Conservation (phyloP, 768 basidiomycete genomes). For the Naganishia onofrii region DNA sequence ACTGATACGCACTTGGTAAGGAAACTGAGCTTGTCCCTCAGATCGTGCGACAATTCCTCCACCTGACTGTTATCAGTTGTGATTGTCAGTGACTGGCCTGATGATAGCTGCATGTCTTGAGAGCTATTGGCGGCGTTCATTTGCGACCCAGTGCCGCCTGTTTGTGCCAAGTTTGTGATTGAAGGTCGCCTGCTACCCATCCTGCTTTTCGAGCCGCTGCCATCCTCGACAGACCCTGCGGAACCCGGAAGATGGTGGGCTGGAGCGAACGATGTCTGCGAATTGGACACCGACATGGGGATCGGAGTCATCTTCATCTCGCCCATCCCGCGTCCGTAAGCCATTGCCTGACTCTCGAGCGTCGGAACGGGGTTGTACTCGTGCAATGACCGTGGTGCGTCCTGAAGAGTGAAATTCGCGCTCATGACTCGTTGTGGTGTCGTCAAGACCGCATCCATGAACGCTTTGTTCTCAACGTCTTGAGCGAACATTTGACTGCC, state of each 20-base stretch:
- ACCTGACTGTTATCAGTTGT: conserved; percentile 38
- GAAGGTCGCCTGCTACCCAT: conserved; percentile 27
- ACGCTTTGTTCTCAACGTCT: conserved; percentile 26
- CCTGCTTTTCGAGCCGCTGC: background rate
- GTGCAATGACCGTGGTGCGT: conserved; percentile 40
- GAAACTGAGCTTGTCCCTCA: conserved; percentile 45
- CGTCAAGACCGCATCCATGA: conserved; percentile 26
- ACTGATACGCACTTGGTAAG: conserved; percentile 44
- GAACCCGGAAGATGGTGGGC: background rate
- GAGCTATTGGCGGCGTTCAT: conserved; percentile 11
- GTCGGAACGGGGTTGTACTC: conserved; percentile 31
- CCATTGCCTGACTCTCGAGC: conserved; percentile 30
- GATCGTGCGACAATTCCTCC: conserved; percentile 41
- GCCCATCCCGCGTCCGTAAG: conserved; percentile 3
- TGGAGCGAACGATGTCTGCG: conserved; percentile 5
- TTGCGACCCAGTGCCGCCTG: background rate
- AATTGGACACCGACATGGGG: conserved; percentile 17
- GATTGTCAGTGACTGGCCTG: conserved; percentile 27
- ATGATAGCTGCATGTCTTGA: conserved; percentile 22
- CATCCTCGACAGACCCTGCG: background rate
- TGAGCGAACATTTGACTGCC: conserved; percentile 28
- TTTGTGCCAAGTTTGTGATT: background rate
- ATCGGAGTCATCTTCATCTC: conserved; percentile 22
- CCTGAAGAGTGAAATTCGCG: conserved; percentile 39
- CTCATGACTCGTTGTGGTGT: conserved; percentile 5